These are phyloP conservation scores for Neofusicoccum laricinum DNA, from an alignment of 2,329 filamentous ascomycete genomes.

Conservation along the genomic window DNA sequence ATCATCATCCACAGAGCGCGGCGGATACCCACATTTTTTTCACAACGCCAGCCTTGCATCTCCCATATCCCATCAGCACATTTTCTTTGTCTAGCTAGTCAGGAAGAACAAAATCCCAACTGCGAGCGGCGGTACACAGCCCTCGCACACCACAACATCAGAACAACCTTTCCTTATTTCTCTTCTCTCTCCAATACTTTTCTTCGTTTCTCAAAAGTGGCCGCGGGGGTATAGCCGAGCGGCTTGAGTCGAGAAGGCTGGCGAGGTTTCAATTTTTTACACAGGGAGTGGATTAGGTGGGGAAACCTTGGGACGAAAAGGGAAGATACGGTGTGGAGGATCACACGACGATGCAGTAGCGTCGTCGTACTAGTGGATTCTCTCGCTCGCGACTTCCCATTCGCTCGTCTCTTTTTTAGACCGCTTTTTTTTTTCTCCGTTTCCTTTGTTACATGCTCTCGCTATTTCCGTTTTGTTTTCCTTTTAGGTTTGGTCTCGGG, in stretches of 20 bases:
- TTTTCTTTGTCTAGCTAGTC: conserved; percentile 10
- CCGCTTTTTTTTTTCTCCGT: not conserved
- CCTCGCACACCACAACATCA: conserved; percentile 1
- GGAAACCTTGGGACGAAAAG: not conserved
- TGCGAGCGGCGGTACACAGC: not conserved
- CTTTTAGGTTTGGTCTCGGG: not conserved
- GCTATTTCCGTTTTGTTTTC: not conserved
- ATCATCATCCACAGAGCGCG: not conserved
- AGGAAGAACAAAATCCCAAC: conserved; percentile 1
- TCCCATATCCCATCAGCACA: not conserved
- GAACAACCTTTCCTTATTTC: not conserved
- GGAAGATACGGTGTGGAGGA: conserved; percentile 14
- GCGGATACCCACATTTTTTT: conserved; percentile 6
- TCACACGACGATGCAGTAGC: conserved; percentile 13
- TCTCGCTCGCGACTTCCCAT: not conserved
- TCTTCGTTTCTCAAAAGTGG: not conserved
- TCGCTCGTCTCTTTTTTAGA: not conserved
- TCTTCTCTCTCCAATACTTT: not conserved
- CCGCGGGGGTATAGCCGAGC: not conserved
- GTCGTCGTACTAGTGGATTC: not conserved
- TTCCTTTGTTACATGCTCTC: not conserved
- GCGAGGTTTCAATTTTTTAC: not conserved
- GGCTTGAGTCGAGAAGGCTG: not conserved
- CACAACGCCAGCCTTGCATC: not conserved
- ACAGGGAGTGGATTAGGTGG: not conserved